phyloP scores from a whole-genome alignment of 2,329 filamentous ascomycete species.

The Elsinoe arachidis region DNA sequence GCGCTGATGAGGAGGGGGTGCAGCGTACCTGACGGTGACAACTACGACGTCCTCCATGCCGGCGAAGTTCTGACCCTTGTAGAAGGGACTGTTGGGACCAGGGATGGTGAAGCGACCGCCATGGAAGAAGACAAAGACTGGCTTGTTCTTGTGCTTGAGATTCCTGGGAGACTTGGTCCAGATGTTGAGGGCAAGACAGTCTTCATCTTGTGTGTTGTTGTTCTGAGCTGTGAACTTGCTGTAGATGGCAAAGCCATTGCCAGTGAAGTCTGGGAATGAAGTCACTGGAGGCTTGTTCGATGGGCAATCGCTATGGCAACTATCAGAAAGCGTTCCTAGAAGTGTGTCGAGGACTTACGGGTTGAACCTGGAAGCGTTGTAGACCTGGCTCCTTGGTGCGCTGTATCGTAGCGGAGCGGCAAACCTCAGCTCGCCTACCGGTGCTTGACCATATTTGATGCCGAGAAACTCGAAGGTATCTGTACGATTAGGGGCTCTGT shows the following conservation, averaged over 20 bases:
- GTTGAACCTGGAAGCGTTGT: conserved; percentile 14
- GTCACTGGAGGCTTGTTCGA: conserved; percentile 19
- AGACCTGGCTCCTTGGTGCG: background rate
- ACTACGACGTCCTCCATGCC: conserved; percentile 50
- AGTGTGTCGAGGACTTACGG: background rate
- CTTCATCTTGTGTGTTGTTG: conserved; percentile 19
- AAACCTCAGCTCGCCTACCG: conserved; percentile 29
- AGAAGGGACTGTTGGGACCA: conserved; percentile 36
- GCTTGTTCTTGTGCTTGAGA: conserved; percentile 29
- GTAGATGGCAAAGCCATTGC: conserved; percentile 19
- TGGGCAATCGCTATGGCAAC: conserved; percentile 7
- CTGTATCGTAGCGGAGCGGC: conserved; percentile 17
- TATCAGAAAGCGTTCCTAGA: background rate
- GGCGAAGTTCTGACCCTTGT: conserved; percentile 39
- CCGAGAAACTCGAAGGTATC: conserved; percentile 26
- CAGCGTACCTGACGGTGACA: conserved; percentile 35
- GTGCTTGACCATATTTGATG: conserved; percentile 29
- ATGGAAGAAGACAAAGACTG: conserved; percentile 41
- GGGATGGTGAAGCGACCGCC: conserved; percentile 37
- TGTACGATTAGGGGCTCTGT: background rate
- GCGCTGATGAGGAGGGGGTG: background rate
- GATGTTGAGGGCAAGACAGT: conserved; percentile 32
- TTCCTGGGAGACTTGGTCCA: conserved; percentile 29
- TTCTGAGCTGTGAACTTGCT: conserved; percentile 18
- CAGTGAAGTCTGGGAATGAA: conserved; percentile 21